Percentiles rank a stretch among this genome's conserved stretches.
Evolutionary conservation across 2,329 filamentous ascomycete species (phyloP).

Genomic region (Stemphylium lycopersici): DNA sequence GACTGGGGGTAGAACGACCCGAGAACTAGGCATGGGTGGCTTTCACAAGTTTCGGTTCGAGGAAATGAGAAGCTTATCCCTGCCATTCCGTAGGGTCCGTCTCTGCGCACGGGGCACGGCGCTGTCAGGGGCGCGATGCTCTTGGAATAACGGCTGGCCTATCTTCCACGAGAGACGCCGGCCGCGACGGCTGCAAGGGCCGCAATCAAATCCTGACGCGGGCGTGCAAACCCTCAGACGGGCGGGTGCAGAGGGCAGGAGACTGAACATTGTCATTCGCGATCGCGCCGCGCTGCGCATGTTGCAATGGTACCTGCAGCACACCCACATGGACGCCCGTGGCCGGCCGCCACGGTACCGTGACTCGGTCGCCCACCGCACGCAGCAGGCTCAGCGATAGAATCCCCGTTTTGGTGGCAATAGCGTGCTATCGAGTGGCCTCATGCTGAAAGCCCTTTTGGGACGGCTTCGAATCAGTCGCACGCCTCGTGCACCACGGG

Average conservation of each 20-base stretch:
- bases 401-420: slow-evolving; percentile 30
- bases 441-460: slow-evolving; percentile 30
- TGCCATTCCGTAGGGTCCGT: slow-evolving; percentile 40
- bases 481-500: slow-evolving; percentile 36
- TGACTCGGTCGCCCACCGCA: slow-evolving; percentile 31
- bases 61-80: slow-evolving; percentile 42
- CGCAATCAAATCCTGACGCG: slow-evolving; percentile 16
- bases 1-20: slow-evolving; percentile 38
- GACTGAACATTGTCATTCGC: slow-evolving; percentile 1
- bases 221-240: not conserved
- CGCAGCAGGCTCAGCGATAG: slow-evolving; percentile 14
- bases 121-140: slow-evolving; percentile 34
- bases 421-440: slow-evolving; percentile 23
- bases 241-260: not conserved
- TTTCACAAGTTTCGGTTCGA: slow-evolving; percentile 44
- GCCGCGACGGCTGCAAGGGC: slow-evolving; percentile 12
- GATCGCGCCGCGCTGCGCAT: not conserved
- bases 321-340: not conserved
- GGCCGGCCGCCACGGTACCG: slow-evolving; percentile 24
- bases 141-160: slow-evolving; percentile 20
- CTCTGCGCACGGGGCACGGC: slow-evolving; percentile 36
- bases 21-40: slow-evolving; percentile 40
- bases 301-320: slow-evolving; percentile 6
- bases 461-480: slow-evolving; percentile 34
- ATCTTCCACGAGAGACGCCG: slow-evolving; percentile 5